A percentile compares a stretch with the other conserved stretches of the same genome.
phyloP scores from a whole-genome alignment of 2,329 filamentous ascomycete genomes.

The Decorospora gaudefroyi region DNA sequence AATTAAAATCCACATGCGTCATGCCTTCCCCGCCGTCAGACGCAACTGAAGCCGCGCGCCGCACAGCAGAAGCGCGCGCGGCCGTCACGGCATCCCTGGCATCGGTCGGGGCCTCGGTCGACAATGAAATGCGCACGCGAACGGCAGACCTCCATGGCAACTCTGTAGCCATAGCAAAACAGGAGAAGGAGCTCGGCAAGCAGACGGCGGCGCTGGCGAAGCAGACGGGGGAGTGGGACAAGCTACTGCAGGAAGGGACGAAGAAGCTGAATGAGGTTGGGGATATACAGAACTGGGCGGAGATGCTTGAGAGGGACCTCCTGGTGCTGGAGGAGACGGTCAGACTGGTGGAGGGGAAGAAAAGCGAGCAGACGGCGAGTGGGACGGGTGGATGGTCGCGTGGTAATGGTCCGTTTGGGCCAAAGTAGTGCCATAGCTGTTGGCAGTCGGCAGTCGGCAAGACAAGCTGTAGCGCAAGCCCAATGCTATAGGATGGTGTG shows the following conservation, averaged over 20 bases:
- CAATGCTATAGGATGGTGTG: too few relatives aligned
- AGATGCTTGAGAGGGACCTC: slow-evolving; percentile 65
- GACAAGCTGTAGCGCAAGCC: too few relatives aligned
- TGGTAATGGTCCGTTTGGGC: not conserved
- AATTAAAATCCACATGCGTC: slow-evolving; percentile 7
- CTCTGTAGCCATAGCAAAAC: slow-evolving; percentile 65
- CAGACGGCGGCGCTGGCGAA: slow-evolving; percentile 64
- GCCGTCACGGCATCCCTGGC: slow-evolving; percentile 56
- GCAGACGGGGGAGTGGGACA: slow-evolving; percentile 68
- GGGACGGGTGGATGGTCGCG: slow-evolving; percentile 31
- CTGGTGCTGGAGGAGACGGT: slow-evolving; percentile 50
- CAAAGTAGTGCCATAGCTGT: too few relatives aligned
- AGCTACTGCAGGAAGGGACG: slow-evolving; percentile 65
- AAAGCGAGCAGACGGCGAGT: slow-evolving; percentile 35
- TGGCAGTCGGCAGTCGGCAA: too few relatives aligned
- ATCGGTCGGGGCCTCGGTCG: slow-evolving; percentile 68
- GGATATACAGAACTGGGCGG: slow-evolving; percentile 85
- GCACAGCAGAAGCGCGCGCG: slow-evolving; percentile 56
- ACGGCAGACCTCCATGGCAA: slow-evolving; percentile 72
- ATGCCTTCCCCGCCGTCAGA: slow-evolving; percentile 33
- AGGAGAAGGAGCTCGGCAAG: slow-evolving; percentile 67
- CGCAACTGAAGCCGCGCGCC: slow-evolving; percentile 39
- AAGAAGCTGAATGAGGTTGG: slow-evolving; percentile 75
- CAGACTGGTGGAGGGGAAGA: slow-evolving; percentile 40
- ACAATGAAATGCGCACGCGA: slow-evolving; percentile 68